A percentile compares a stretch with the other conserved stretches of the same genome.
Evolutionary conservation across 2,329 filamentous ascomycete genomes (phyloP).

Genomic region (Xylaria sp.): DNA sequence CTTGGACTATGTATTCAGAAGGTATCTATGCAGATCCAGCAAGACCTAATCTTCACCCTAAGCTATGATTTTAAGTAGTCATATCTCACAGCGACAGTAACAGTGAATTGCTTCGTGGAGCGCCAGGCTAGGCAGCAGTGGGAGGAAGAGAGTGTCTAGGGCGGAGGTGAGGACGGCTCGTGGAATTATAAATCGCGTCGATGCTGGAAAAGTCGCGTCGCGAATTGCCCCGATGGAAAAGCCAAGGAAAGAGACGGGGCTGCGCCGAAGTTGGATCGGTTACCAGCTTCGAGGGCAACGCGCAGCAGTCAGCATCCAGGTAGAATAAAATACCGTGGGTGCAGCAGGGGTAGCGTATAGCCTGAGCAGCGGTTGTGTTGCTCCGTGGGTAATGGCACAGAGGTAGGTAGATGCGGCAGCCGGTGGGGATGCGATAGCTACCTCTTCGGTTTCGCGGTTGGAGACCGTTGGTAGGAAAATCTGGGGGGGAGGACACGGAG

Average conservation of each 20-base stretch:
- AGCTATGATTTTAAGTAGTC: constrained; percentile 43
- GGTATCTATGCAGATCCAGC: constrained; percentile 39
- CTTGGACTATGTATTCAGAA: constrained; percentile 47
- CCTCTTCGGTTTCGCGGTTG: constrained; percentile 26
- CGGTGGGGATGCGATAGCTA: constrained; percentile 34
- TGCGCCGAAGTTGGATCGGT: constrained; percentile 25
- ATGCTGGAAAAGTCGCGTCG: constrained; percentile 36
- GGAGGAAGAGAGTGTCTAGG: background rate
- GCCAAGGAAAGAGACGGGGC: constrained; percentile 3
- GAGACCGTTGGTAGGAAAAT: constrained; percentile 36
- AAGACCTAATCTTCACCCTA: constrained; percentile 40
- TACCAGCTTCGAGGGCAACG: constrained; percentile 21
- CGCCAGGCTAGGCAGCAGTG: constrained; percentile 15
- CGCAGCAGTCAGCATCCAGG: constrained; percentile 17
- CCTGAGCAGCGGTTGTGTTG: constrained; percentile 34
- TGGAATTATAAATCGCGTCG: constrained; percentile 31
- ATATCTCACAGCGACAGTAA: constrained; percentile 45
- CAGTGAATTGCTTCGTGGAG: constrained; percentile 30
- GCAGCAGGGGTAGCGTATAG: constrained; percentile 34
- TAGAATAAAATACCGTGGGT: constrained; percentile 30
- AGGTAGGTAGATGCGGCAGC: background rate
- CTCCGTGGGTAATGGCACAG: constrained; percentile 5
- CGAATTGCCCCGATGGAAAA: constrained; percentile 31
- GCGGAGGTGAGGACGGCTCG: background rate
- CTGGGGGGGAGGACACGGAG: constrained; percentile 48